Base-by-base conservation (phyloP, 208 protist genomes). In the Vickermania spadyakhi region DNA sequence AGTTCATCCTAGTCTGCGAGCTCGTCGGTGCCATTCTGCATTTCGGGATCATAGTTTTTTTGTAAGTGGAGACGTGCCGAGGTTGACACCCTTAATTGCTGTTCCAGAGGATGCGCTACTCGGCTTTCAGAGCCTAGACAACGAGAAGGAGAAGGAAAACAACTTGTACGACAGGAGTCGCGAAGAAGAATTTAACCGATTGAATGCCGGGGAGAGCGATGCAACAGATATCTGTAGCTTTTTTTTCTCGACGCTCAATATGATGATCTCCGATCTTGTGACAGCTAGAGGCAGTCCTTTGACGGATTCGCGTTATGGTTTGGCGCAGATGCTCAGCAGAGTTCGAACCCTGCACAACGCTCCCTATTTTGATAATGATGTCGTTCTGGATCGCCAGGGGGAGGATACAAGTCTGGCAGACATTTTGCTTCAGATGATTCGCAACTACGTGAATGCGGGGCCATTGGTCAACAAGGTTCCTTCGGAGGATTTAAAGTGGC, bases 351-450 rank as follows among this genome's bases (percentile, higher is more conserved):
- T 95, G 58, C 74, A 89, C 45, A 95, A 95, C 61, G 89, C 89
- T 1, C 85, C 89, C 11, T 95, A 93, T 66, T 86, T 95, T 50
- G 83, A 89, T 26, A 82, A 91, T 26, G 68, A 82, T 42, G 85
- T 89, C 0, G 71, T 89, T 28, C 83, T 87, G 4, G 77, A 89
- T 62, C 36, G 36, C 11, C 18, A 7, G 11, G 22, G 75, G 0
- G 74, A 73, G 21, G 70, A 86, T 25, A 77, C 83, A 2, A 79
- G 81, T 28, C 61, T 95, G 21, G 89, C 89, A 0, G 89, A 95
- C 64, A 76, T 95, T 45, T 64, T 95, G 2, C 67, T 95, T 14
- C 89, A 95, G 62, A 95, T 95, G 89, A 93, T 95, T 56, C 89
- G 85, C 45, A 95, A 95, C 71, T 95, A 95, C 70, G 75, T 95